Base-by-base conservation (phyloP, 2,329 filamentous ascomycete genomes). In the Neonectria coccinea region DNA sequence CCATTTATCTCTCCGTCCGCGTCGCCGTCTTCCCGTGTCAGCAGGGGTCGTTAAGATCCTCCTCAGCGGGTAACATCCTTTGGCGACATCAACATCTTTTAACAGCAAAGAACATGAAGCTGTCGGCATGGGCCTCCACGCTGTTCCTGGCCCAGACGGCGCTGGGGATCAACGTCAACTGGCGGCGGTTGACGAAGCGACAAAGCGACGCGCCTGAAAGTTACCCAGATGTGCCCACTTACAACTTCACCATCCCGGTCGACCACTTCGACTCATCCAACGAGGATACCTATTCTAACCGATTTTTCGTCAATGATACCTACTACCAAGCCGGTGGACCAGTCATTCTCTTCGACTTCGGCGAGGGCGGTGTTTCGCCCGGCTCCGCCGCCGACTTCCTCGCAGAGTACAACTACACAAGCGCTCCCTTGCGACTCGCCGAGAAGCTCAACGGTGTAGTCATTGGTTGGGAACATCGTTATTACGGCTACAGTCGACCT, bases 381-480 rank as follows among this genome's bases (percentile, higher is more conserved):
- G 54, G 39, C 18, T 31, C 33, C 6, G 56, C 53, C 10, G 66
- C 60, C 20, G 47, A 55, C 25, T 59, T 52, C 31, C 66, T 74
- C 5, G 66, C 57, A 5, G 68, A 66, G 36, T 56, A 52, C 18
- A 58, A 44, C 41, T 39, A 39, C 8, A 45, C 48, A 1, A 70
- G 65, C 18, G 59, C 67, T 4, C 41, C 67, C 1, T 51, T 74
- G 48, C 57, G 61, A 10, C 65, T 74, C 25, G 72, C 70, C n/a
- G 64, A 61, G 41, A 58, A 67, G 51, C 59, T 71, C 12, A 65
- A 62, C 20, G 72, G 70, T 2, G 8, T 74, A 11, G 68, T 71
- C 20, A 58, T 74, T 45, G 67, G 66, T 16, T 72, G 68, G 62
- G 71, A 73, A 59, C 72, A 74, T 58, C 68, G 73, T 3, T 74